A percentile compares a stretch with the other conserved stretches of the same genome.
Conservation (phyloP, 2,329 filamentous ascomycete species). For the Paraconiothyrium brasiliense region DNA sequence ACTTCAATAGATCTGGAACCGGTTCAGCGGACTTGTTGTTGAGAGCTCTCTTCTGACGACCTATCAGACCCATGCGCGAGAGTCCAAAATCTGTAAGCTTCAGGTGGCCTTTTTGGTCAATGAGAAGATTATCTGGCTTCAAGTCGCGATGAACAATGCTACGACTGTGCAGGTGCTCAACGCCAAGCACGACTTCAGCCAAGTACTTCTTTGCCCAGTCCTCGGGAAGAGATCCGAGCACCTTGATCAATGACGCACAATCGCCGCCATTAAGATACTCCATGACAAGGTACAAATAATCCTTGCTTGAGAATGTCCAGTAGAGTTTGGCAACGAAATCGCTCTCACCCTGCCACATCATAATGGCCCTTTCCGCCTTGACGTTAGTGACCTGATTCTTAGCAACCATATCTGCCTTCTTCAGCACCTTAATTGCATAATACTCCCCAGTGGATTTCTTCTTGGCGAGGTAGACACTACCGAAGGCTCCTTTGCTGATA, state of each 20-base stretch:
- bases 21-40: conserved; percentile 73
- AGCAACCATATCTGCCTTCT: conserved; percentile 99
- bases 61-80: conserved; percentile 95
- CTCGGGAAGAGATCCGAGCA: conserved; percentile 89
- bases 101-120: conserved; percentile 94
- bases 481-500: conserved; percentile 98
- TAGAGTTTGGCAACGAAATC: conserved; percentile 99
- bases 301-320: conserved; percentile 99
- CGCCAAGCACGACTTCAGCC: conserved; percentile 94
- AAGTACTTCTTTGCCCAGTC: conserved; percentile 99
- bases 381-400: conserved; percentile 99
- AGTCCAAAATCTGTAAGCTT: conserved; percentile 98
- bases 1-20: conserved; percentile 91
- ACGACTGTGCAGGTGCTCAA: conserved; percentile 92
- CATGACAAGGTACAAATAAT: conserved; percentile 98
- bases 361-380: conserved; percentile 97
- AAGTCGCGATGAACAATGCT: conserved; percentile 97
- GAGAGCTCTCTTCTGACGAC: conserved; percentile 92
- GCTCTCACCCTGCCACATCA: conserved; percentile 99
- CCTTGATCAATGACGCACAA: conserved; percentile 94
- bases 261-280: conserved; percentile 98
- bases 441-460: conserved; percentile 99
- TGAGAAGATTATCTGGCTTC: conserved; percentile 96
- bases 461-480: conserved; percentile 96
- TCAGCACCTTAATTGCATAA: conserved; percentile 97